These are phyloP conservation scores for Irineochytrium annulatum DNA, from an alignment of 192 early-diverging fungal genomes.

Conservation along the genomic window DNA sequence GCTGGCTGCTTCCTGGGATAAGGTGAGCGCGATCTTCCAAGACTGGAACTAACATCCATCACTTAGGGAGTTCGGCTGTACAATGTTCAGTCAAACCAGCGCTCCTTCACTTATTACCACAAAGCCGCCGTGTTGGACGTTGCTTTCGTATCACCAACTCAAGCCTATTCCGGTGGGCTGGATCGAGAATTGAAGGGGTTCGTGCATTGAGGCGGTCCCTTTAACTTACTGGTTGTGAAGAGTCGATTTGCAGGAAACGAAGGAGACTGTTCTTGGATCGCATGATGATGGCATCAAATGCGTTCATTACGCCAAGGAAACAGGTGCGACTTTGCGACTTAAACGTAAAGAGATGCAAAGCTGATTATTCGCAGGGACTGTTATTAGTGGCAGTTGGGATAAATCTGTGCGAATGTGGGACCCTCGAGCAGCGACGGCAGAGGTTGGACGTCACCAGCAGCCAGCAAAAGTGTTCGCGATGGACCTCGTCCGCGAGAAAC, in stretches of 20 bases:
- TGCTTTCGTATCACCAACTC: conserved; percentile 58
- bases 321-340: conserved; percentile 4
- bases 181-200: conserved; percentile 54
- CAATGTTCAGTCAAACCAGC: conserved; percentile 62
- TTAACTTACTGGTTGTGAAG: not conserved
- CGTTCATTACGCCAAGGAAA: conserved; percentile 49
- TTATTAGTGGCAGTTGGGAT: conserved; percentile 79
- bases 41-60: not conserved
- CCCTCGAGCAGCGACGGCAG: conserved; percentile 43
- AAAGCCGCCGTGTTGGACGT: conserved; percentile 74
- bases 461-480: conserved; percentile 82
- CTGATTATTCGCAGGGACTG: not conserved
- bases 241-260: conserved; percentile 55
- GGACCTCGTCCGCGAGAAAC: conserved; percentile 65
- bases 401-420: conserved; percentile 78
- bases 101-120: conserved; percentile 55
- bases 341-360: not conserved
- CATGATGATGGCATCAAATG: conserved; percentile 78
- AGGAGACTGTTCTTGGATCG: conserved; percentile 58
- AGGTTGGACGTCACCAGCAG: conserved; percentile 46
- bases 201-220: conserved; percentile 36
- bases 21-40: conserved; percentile 42
- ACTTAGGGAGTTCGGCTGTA: conserved; percentile 65
- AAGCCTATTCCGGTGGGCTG: conserved; percentile 70
- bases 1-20: conserved; percentile 88